Percentiles rank a stretch among this genome's conserved stretches.
These are phyloP conservation scores for Geosiphon pyriformis DNA, from an alignment of 192 early-diverging fungal species.

Conservation along the genomic window DNA sequence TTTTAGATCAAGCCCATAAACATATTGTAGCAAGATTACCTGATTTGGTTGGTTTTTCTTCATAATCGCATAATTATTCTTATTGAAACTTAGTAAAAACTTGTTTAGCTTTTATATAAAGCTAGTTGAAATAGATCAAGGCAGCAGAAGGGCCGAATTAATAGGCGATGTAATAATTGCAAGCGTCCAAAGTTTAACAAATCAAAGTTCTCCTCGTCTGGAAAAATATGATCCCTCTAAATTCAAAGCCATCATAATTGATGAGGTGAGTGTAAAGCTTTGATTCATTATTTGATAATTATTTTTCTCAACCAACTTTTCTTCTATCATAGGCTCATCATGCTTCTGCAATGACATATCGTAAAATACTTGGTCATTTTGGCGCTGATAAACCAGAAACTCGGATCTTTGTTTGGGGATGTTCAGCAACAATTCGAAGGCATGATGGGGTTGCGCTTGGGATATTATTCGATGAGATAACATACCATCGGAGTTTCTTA, in stretches of 20 bases:
- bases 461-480: conserved; percentile 70
- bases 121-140: conserved; percentile 64
- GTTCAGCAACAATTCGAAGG: conserved; percentile 83
- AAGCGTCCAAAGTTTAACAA: conserved; percentile 71
- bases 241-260: conserved; percentile 90
- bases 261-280: conserved; percentile 62
- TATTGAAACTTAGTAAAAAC: no score
- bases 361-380: conserved; percentile 69
- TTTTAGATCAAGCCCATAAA: conserved; percentile 70
- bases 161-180: conserved; percentile 70
- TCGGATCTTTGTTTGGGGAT: conserved; percentile 81
- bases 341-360: conserved; percentile 72
- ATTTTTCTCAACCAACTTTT: background rate
- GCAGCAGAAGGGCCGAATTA: conserved; percentile 48
- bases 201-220: conserved; percentile 42
- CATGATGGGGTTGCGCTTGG: conserved; percentile 72
- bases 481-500: conserved; percentile 65
- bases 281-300: conserved; percentile 7
- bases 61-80: background rate
- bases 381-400: conserved; percentile 37
- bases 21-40: conserved; percentile 63
- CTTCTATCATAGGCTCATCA: conserved; percentile 75
- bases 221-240: conserved; percentile 59
- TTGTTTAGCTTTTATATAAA: no score
- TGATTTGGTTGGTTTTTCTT: conserved; percentile 40